Percentiles rank a stretch among this genome's conserved stretches.
phyloP scores from a whole-genome alignment of 805 yeast species.

The Yarrowia osloensis region DNA sequence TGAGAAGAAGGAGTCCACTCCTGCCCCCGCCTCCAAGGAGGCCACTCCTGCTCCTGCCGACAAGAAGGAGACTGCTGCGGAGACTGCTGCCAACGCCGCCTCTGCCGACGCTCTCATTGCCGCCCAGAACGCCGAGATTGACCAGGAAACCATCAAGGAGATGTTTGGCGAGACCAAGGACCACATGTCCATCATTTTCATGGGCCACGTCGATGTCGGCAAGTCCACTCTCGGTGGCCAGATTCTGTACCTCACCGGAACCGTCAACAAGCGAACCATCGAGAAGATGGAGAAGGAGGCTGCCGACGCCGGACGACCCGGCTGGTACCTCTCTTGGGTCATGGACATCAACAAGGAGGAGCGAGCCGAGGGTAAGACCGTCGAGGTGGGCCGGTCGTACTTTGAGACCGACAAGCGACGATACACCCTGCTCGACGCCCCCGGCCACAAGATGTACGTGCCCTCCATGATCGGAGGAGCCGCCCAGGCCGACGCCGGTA shows the following conservation, averaged over 20 bases:
- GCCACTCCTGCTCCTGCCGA: constrained; percentile 32
- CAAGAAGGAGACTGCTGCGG: constrained; percentile 32
- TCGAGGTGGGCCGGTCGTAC: constrained; percentile 96
- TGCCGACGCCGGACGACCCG: constrained; percentile 98
- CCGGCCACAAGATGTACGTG: constrained; percentile 98
- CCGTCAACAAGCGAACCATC: constrained; percentile 97
- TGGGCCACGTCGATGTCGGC: constrained; percentile 99
- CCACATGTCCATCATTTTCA: constrained; percentile 92
- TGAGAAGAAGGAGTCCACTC: constrained; percentile 34
- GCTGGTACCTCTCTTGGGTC: constrained; percentile 99
- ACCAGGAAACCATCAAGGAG: constrained; percentile 84
- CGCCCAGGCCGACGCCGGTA: constrained; percentile 98
- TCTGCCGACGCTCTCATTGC: constrained; percentile 57
- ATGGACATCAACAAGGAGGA: constrained; percentile 99
- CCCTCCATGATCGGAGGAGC: constrained; percentile 99
- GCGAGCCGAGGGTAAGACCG: constrained; percentile 98
- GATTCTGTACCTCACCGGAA: constrained; percentile 86
- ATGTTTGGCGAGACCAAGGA: constrained; percentile 84
- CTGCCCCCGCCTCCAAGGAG: constrained; percentile 35
- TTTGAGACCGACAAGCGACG: constrained; percentile 98
- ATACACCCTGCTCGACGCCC: constrained; percentile 97
- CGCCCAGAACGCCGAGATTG: constrained; percentile 79
- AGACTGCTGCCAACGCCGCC: constrained; percentile 7
- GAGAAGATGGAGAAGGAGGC: constrained; percentile 98
- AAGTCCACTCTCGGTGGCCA: constrained; percentile 99